These are phyloP conservation scores for Saturnispora quitensis DNA, from an alignment of 805 yeast species.

Conservation along the genomic window DNA sequence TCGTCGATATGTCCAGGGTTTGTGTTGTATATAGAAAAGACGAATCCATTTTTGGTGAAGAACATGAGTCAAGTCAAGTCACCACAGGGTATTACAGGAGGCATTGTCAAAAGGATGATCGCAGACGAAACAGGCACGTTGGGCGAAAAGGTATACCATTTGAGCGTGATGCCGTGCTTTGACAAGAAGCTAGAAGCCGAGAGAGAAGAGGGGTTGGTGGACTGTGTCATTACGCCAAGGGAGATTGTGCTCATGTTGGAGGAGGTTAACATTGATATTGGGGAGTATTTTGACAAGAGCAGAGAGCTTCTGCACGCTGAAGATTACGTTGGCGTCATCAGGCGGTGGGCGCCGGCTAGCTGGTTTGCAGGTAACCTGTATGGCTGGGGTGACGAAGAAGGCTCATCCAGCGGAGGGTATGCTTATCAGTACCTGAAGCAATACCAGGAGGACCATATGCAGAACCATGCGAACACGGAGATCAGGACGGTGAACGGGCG, in stretches of 20 bases:
- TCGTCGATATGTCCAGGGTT: slow-evolving; percentile 91
- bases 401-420: slow-evolving; percentile 87
- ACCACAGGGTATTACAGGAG: slow-evolving; percentile 91
- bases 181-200: slow-evolving; percentile 95
- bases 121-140: slow-evolving; percentile 20
- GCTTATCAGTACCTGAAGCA: slow-evolving; percentile 53
- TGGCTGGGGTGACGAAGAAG: slow-evolving; percentile 66
- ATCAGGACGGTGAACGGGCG: slow-evolving; percentile 48
- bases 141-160: slow-evolving; percentile 51
- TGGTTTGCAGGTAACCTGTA: slow-evolving; percentile 46
- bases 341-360: slow-evolving; percentile 35
- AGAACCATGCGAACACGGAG: slow-evolving; percentile 9
- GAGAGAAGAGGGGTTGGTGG: slow-evolving; percentile 60
- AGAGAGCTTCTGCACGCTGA: slow-evolving; percentile 13
- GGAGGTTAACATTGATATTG: slow-evolving; percentile 38
- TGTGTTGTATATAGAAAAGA: slow-evolving; percentile 91
- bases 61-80: slow-evolving; percentile 67
- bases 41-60: slow-evolving; percentile 78
- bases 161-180: slow-evolving; percentile 93
- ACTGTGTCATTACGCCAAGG: slow-evolving; percentile 87
- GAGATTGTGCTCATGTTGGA: slow-evolving; percentile 53
- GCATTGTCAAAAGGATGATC: slow-evolving; percentile 44
- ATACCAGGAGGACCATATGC: slow-evolving; percentile 8
- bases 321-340: background rate
- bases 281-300: slow-evolving; percentile 15